Percentiles rank a stretch among this genome's conserved stretches.
Evolutionary conservation across 225 moss, liverwort and hornwort species (phyloP).

Genomic region (Lunularia cruciata): DNA sequence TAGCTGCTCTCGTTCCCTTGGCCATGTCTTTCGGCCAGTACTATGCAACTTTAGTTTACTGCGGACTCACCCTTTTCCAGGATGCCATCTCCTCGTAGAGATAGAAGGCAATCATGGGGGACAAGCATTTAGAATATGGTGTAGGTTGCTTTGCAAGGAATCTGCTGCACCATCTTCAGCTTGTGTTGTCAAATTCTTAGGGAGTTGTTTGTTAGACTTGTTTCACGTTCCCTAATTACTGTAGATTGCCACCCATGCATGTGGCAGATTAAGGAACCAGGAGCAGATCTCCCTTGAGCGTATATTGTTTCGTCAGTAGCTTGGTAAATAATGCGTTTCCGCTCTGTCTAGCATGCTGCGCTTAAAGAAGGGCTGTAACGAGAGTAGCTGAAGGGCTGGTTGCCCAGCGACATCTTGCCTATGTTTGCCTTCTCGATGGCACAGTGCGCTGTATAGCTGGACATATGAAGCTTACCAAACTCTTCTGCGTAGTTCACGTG

Average conservation of each 20-base stretch:
- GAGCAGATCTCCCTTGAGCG: constrained; percentile 48
- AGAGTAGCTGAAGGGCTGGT: constrained; percentile 29
- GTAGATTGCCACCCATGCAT: constrained; percentile 31
- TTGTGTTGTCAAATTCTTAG: constrained; percentile 41
- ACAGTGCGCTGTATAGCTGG: constrained; percentile 33
- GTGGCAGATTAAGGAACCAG: constrained; percentile 43
- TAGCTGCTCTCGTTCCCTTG: constrained; percentile 28
- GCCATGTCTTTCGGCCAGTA: constrained; percentile 31
- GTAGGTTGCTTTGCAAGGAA: constrained; percentile 25
- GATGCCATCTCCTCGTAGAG: constrained; percentile 27
- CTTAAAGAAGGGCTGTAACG: constrained; percentile 23
- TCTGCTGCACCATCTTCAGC: constrained; percentile 36
- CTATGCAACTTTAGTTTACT: constrained; percentile 31
- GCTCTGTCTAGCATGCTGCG: constrained; percentile 33
- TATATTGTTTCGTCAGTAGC: constrained; percentile 43
- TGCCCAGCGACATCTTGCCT: constrained; percentile 23
- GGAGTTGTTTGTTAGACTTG: constrained; percentile 37
- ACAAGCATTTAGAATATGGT: constrained; percentile 39
- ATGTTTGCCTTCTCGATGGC: constrained; percentile 20
- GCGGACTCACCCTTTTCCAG: constrained; percentile 37
- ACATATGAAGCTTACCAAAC: constrained; percentile 25
- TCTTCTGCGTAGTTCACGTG: constrained; percentile 24
- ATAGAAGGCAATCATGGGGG: constrained; percentile 25
- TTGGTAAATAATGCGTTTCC: constrained; percentile 48
- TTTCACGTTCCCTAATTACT: constrained; percentile 37